These are phyloP conservation scores for Monilinia vaccinii-corymbosi DNA, from an alignment of 2,329 filamentous ascomycete genomes.

Conservation along the genomic window DNA sequence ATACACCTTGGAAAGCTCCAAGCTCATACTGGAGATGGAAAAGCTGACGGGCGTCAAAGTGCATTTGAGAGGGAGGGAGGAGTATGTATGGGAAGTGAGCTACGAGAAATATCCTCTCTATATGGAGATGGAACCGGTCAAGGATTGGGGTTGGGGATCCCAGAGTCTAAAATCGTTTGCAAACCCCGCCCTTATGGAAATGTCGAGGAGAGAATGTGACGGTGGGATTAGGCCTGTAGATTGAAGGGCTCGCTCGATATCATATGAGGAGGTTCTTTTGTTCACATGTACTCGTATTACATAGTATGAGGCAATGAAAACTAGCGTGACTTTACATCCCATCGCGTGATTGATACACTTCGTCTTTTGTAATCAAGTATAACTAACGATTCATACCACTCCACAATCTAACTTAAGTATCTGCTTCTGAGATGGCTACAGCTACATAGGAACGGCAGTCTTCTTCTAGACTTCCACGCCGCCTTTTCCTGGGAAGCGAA, in stretches of 20 bases:
- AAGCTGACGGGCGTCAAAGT: neutral
- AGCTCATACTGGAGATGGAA: neutral
- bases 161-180: neutral
- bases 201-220: too few species aligned
- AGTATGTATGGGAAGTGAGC: neutral
- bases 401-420: too few species aligned
- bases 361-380: too few species aligned
- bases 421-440: too few species aligned
- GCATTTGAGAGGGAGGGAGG: neutral
- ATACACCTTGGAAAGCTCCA: neutral
- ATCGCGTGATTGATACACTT: neutral
- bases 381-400: too few species aligned
- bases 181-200: neutral
- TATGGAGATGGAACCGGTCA: too few species aligned
- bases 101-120: too few species aligned
- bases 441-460: too few species aligned
- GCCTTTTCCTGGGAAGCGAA: too few species aligned
- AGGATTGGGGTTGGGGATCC: too few species aligned
- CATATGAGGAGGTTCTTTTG: neutral
- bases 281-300: neutral
- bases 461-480: too few species aligned
- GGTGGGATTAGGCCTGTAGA: accelerated
- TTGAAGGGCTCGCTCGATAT: neutral
- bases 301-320: neutral
- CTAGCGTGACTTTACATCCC: neutral